Evolutionary conservation across 768 basidiomycete species (phyloP).

Genomic region (Xerocomus brunneocitrinus): DNA sequence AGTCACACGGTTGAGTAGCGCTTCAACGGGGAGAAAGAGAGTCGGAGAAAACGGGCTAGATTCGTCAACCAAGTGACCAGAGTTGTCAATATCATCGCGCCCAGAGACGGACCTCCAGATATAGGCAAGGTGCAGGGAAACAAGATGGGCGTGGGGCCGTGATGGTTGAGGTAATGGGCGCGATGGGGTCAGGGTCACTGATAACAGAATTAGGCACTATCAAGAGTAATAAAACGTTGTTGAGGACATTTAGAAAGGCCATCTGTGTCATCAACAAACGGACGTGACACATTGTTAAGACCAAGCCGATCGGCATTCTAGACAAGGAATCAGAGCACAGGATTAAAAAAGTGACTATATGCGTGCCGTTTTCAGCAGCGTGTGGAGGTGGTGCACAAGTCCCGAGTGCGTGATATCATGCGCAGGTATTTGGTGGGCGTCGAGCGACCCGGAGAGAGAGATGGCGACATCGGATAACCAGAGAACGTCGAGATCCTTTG

Average conservation of each 20-base stretch:
- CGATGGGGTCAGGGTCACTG: constrained; percentile 41
- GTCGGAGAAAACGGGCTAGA: constrained; percentile 48
- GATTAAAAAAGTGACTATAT: not conserved
- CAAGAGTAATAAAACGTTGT: constrained; percentile 1
- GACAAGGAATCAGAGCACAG: constrained; percentile 10
- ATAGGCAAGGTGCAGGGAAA: constrained; percentile 39
- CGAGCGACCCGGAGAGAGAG: constrained; percentile 49
- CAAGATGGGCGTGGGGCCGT: constrained; percentile 29
- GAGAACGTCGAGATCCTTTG: constrained; percentile 44
- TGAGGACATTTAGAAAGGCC: constrained; percentile 39
- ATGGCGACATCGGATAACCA: constrained; percentile 48
- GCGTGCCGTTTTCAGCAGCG: constrained; percentile 48
- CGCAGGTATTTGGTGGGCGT: constrained; percentile 39
- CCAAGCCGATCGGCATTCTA: constrained; percentile 62
- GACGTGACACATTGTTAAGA: constrained; percentile 52
- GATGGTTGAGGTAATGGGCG: constrained; percentile 29
- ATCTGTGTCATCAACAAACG: constrained; percentile 44
- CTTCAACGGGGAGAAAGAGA: constrained; percentile 51
- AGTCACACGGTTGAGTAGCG: constrained; percentile 48
- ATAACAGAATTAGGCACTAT: constrained; percentile 8
- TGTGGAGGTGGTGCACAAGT: constrained; percentile 44
- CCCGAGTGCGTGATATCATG: constrained; percentile 45
- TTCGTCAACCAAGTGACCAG: constrained; percentile 31
- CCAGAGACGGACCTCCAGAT: constrained; percentile 31
- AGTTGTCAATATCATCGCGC: constrained; percentile 4